Percentiles rank a stretch among this genome's conserved stretches.
Conservation (phyloP, 2,329 filamentous ascomycete genomes). For the Macrophomina pseudophaseolina region DNA sequence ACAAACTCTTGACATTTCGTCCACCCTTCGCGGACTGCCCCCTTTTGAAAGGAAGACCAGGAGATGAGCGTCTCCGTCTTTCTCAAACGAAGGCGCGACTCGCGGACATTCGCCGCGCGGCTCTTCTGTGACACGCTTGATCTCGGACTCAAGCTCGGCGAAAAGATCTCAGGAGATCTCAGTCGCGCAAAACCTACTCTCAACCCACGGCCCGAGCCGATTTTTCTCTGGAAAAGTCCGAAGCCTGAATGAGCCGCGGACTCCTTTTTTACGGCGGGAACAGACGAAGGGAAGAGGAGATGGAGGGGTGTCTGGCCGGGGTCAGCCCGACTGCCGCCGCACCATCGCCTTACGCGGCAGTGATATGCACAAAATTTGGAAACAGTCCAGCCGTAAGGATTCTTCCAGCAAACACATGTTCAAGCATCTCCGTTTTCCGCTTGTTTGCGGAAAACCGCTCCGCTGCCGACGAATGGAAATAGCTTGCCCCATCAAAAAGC, state of each 20-base stretch:
- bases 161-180: constrained; percentile 7
- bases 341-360: constrained; percentile 8
- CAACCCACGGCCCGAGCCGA: constrained; percentile 4
- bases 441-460: not conserved
- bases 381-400: not conserved
- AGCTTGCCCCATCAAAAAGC: not conserved
- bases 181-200: not conserved
- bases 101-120: not conserved
- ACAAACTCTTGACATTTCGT: not conserved
- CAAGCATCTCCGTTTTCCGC: not conserved
- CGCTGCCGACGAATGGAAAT: not conserved
- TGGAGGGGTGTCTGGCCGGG: not conserved
- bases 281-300: constrained; percentile 31
- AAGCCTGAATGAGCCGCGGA: constrained; percentile 20
- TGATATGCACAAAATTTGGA: constrained; percentile 15
- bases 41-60: not conserved
- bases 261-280: constrained; percentile 36
- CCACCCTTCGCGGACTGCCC: not conserved
- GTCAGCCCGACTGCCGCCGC: constrained; percentile 1
- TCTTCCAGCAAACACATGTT: constrained; percentile 4
- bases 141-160: constrained; percentile 2
- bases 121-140: not conserved
- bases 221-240: not conserved
- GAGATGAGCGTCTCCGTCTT: not conserved
- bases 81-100: not conserved